Base-by-base conservation (phyloP, 1,284 basidiomycete genomes). In the Anthracocystis walkeri region DNA sequence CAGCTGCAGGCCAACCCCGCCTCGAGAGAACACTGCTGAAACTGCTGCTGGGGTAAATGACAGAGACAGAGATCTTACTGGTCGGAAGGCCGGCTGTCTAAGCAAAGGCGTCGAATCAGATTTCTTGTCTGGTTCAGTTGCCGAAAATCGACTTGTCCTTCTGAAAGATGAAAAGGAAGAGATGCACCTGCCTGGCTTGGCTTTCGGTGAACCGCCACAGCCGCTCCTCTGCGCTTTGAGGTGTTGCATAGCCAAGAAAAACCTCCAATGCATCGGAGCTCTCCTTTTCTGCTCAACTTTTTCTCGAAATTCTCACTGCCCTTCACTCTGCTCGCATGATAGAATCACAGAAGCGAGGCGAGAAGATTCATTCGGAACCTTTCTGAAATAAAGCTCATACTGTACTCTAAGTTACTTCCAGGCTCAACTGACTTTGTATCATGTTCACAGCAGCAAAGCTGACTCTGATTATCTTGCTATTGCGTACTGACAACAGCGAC, bases 181-280 rank as follows among this genome's bases (percentile, higher is more conserved):
- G 14, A 38, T 38, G 33, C 33, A 33, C 33, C 11, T 33, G 6
- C 11, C 35, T 38, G 12, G 10, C n/a, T 42, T 42, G 41, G 41
- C 41, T 46, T 46, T 58, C 61, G 67, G 67, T 60, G 67, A 69
- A 23, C 61, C 67, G 67, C 61, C 57, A 69, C 61, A 69, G 42
- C 67, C 57, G 60, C 40, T 20, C 25, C 18, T 16, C 41, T 16
- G 14, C 44, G 50, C 21, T 52, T 8, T 40, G 4, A 31, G 48
- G 8, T 46, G 23, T 18, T 38, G 55, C 58, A 66, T 27, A 63
- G 65, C 65, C 65, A 68, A 68, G 59, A 68, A 45, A 68, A 62
- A 51, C 21, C 27, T 29, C 21, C 6, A 23, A n/a, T 31, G 44
- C 45, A 52, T 66, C 64, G 58, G 57, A 65, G 52, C 45, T 46